Evolutionary conservation across 2,329 filamentous ascomycete species (phyloP), one percentile per base, ranked within the genome.

Genomic region (Mycosphaerella sp.): DNA sequence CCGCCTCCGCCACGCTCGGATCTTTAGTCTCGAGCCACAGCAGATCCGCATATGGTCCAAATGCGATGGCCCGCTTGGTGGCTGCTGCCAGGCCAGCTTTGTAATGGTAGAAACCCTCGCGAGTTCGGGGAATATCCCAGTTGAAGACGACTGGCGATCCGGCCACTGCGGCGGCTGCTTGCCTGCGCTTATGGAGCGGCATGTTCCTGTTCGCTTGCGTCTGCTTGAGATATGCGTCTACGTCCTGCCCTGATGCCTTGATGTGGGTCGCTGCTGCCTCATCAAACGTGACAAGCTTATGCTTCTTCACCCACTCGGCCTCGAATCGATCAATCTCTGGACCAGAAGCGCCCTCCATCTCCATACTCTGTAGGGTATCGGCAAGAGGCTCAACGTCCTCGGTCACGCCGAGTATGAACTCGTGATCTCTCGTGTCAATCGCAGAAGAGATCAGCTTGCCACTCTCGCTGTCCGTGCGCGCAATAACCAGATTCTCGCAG

Each of bases 21-120:
- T 93, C 86, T 43, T 87, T 91, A 0, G 93, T 97, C 74, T 98
- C 93, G 42, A 97, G 87, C 93, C 93, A 98, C 10, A 97, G 79
- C 14, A 98, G 84, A 69, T 98, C 93, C 1, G 93, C 89, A 66
- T 88, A 96, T 0, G 91, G 90, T 0, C 84, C 89, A 64, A 95
- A 97, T 43, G 86, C 88, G 54, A 95, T 84, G 2, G 90, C 90
- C 49, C 93, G 87, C 76, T 97, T 97, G 34, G 89, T 95, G 1
- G 93, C 90, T 0, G 90, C 88, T 6, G 77, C 72, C 75, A 95
- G 85, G 59, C 89, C 90, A 12, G 87, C 86, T 43, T 80, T 79
- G 78, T 89, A 95, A 70, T 95, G 89, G 73, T 95, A 95, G 76
- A 84, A 91, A 32, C 93, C 93, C 71, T 98, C 93, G 47, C 91